Percentiles rank a stretch among this genome's conserved stretches.
Evolutionary conservation across 176 grass and related monocot genomes (phyloP).

Genomic region (Lolium rigidum): DNA sequence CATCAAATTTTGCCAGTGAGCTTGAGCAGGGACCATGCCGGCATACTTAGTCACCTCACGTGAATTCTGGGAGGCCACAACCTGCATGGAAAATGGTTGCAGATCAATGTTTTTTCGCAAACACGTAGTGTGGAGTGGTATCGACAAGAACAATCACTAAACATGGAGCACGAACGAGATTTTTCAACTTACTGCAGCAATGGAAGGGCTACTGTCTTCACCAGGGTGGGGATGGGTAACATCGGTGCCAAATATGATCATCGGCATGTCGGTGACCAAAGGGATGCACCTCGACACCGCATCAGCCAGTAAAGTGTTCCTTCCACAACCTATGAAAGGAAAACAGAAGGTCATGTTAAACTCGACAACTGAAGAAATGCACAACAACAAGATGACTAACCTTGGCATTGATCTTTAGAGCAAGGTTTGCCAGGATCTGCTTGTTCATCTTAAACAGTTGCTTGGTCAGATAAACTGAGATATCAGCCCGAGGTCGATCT

Average conservation of each 20-base stretch:
- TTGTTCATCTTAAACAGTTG: conserved; percentile 77
- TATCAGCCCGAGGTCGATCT: conserved; percentile 80
- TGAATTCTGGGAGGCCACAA: conserved; percentile 95
- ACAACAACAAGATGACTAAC: conserved; percentile 22
- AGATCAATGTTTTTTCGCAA: background rate
- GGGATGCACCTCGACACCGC: conserved; percentile 76
- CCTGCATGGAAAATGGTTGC: conserved; percentile 48
- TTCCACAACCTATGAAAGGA: conserved; percentile 76
- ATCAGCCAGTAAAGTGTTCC: conserved; percentile 84
- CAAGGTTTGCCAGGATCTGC: conserved; percentile 82
- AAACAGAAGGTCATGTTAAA: conserved; percentile 11
- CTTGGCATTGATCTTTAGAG: conserved; percentile 94
- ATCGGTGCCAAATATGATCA: conserved; percentile 89
- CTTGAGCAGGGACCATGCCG: conserved; percentile 83
- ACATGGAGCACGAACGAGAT: conserved; percentile 2
- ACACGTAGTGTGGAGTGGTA: no score
- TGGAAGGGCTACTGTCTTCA: conserved; percentile 87
- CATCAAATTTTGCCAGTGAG: conserved; percentile 83
- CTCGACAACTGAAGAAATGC: background rate
- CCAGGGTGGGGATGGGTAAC: conserved; percentile 91
- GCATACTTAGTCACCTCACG: conserved; percentile 96
- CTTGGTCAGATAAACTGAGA: conserved; percentile 79
- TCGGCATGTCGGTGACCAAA: conserved; percentile 82
- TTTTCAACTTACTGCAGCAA: conserved; percentile 65
- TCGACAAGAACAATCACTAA: background rate